Evolutionary conservation across 2,329 filamentous ascomycete genomes (phyloP), one percentile per base, ranked within the genome.

Genomic region (Aureobasidium vineae): DNA sequence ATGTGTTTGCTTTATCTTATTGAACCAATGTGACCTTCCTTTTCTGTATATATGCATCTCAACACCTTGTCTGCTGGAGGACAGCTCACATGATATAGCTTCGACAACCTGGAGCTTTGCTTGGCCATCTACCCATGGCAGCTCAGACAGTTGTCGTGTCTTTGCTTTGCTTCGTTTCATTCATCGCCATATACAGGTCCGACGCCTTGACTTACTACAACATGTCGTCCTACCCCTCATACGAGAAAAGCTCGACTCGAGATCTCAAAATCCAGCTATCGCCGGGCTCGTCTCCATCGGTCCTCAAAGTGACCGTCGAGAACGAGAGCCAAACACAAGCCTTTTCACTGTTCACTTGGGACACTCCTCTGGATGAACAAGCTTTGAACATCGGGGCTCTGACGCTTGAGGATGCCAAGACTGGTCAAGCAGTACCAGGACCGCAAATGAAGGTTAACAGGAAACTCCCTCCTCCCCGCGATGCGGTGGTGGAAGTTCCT

Each of bases 281-380:
- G 8, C 31, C 59, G 13, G 57, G 31, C 28, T 50, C 67, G 19
- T 31, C 43, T 19, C 45, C 59, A 47, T 73, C 74, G 0, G 57
- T 79, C 15, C 71, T 74, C 16, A 61, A 40, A 38, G 72, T 79
- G 26, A 77, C 74, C 0, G 69, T 79, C 56, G 74, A 74, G 11
- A 80, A 80, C 65, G 72, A 70, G 45, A 72, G 73, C 50, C 72
- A 74, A 1, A 68, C 71, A 10, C 73, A 73, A 2, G 70, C 76
- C 1, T 75, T 77, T 66, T 77, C 78, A 0, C 60, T 80, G 8
- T 70, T 78, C 28, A 76, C 73, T 69, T 80, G 78, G 78, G 73
- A 75, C 54, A 77, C 77, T 1, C 78, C 78, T 5, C 70, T 80
- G 49, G 79, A 80, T 66, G 67, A 72, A 1, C 70, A 74, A 41